These are phyloP conservation scores for Leucocoprinus birnbaumii DNA, from an alignment of 768 basidiomycete genomes.

Conservation along the genomic window DNA sequence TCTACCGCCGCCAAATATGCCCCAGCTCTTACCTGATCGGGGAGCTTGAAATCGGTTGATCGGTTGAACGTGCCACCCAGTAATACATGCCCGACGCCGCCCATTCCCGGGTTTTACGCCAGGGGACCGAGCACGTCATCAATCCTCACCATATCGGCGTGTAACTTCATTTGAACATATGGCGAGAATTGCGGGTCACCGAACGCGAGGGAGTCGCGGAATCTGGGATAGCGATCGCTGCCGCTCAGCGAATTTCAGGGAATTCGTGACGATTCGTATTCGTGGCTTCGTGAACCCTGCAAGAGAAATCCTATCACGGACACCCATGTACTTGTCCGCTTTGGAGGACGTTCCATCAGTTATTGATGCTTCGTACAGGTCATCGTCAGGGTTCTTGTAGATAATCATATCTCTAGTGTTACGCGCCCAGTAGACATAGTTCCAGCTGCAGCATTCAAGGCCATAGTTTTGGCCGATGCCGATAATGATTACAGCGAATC, in stretches of 20 bases:
- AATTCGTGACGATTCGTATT: background rate
- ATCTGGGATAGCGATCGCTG: too few relatives aligned
- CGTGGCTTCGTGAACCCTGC: background rate
- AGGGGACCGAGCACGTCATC: background rate
- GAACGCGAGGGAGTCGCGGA: too few relatives aligned
- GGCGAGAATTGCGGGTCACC: too few relatives aligned
- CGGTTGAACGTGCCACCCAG: background rate
- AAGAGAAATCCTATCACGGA: conserved; percentile 10
- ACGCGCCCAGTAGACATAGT: background rate
- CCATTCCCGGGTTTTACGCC: background rate
- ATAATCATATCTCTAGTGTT: background rate
- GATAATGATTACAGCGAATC: too few relatives aligned
- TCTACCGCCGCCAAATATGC: background rate
- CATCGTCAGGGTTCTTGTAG: background rate
- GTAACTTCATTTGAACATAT: too few relatives aligned
- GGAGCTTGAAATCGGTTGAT: background rate
- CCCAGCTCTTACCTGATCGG: background rate
- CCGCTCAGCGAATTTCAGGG: background rate
- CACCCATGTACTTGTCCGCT: background rate
- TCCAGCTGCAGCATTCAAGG: background rate
- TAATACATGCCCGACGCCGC: too few relatives aligned
- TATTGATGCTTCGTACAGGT: background rate
- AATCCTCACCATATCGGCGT: too few relatives aligned
- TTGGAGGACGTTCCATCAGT: background rate
- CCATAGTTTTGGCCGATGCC: too few relatives aligned